Evolutionary conservation across 2,329 filamentous ascomycete genomes (phyloP).

Genomic region (Epicoccum sorghinum): DNA sequence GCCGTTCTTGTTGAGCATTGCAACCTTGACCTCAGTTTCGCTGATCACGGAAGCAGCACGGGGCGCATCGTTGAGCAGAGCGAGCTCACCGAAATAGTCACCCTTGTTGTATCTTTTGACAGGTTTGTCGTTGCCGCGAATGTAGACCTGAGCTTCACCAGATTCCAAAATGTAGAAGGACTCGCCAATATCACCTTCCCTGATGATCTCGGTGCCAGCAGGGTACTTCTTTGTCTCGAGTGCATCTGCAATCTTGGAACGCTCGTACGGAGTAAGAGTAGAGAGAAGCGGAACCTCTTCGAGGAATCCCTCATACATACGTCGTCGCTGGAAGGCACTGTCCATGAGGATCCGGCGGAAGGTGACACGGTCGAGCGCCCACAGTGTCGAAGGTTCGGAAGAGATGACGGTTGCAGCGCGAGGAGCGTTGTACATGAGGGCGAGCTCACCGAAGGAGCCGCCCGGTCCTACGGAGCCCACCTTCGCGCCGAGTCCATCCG

Average conservation of each 20-base stretch:
- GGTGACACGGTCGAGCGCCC: slow-evolving; percentile 93
- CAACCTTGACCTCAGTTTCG: slow-evolving; percentile 88
- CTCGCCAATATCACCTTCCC: slow-evolving; percentile 87
- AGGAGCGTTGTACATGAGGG: slow-evolving; percentile 98
- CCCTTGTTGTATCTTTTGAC: slow-evolving; percentile 87
- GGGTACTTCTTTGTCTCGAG: slow-evolving; percentile 89
- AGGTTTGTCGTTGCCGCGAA: slow-evolving; percentile 70
- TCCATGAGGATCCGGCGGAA: slow-evolving; percentile 99
- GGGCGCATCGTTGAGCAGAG: slow-evolving; percentile 89
- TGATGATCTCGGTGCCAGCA: slow-evolving; percentile 81
- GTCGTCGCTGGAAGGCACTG: slow-evolving; percentile 90
- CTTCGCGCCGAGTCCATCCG: slow-evolving; percentile 80
- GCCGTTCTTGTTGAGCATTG: slow-evolving; percentile 87
- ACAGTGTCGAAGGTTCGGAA: slow-evolving; percentile 80
- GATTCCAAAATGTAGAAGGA: slow-evolving; percentile 90
- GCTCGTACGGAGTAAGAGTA: slow-evolving; percentile 86
- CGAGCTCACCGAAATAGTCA: slow-evolving; percentile 96
- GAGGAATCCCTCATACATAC: slow-evolving; percentile 96
- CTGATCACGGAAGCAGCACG: slow-evolving; percentile 88
- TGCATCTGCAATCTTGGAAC: slow-evolving; percentile 96
- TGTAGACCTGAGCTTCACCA: slow-evolving; percentile 86
- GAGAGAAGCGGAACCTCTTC: slow-evolving; percentile 89
- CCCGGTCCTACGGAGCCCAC: slow-evolving; percentile 84
- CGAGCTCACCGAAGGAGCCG: slow-evolving; percentile 94
- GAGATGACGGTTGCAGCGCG: slow-evolving; percentile 93